A percentile compares a stretch with the other conserved stretches of the same genome.
phyloP scores from a whole-genome alignment of 1,139 yeast species.

The Kurtzmaniella quercitrusa region DNA sequence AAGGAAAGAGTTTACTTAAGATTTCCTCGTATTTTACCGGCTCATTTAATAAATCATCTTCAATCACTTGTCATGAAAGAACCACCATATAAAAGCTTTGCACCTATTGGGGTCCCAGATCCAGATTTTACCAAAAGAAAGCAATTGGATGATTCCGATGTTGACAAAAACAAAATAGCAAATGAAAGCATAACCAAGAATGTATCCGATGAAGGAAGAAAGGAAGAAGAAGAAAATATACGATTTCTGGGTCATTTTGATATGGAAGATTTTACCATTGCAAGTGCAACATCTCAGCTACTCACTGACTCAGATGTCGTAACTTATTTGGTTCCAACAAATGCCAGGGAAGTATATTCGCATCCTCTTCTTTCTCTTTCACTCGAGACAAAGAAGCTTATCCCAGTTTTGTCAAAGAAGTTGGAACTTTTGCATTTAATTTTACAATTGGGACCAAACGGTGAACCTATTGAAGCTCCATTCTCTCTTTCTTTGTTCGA shows the following conservation, averaged over 20 bases:
- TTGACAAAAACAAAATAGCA: too few species aligned
- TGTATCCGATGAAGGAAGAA: neutral
- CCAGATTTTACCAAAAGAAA: slow-evolving; percentile 24
- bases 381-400: slow-evolving; percentile 27
- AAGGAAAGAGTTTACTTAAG: slow-evolving; percentile 45
- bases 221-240: neutral
- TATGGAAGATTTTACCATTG: slow-evolving; percentile 28
- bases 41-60: slow-evolving; percentile 16
- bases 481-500: slow-evolving; percentile 49
- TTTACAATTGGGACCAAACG: slow-evolving; percentile 46
- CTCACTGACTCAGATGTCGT: slow-evolving; percentile 34
- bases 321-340: slow-evolving; percentile 34
- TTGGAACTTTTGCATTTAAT: slow-evolving; percentile 53
- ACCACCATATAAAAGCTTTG: slow-evolving; percentile 26
- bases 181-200: neutral
- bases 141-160: slow-evolving; percentile 20
- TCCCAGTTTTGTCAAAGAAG: slow-evolving; percentile 32
- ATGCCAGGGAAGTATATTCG: slow-evolving; percentile 31
- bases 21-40: slow-evolving; percentile 52
- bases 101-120: slow-evolving; percentile 42
- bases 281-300: slow-evolving; percentile 37
- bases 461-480: slow-evolving; percentile 34
- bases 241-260: neutral
- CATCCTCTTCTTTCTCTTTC: slow-evolving; percentile 26
- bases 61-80: slow-evolving; percentile 29